Evolutionary conservation across 306 rosid species (phyloP).

Genomic region (Ormosia semicastrata): DNA sequence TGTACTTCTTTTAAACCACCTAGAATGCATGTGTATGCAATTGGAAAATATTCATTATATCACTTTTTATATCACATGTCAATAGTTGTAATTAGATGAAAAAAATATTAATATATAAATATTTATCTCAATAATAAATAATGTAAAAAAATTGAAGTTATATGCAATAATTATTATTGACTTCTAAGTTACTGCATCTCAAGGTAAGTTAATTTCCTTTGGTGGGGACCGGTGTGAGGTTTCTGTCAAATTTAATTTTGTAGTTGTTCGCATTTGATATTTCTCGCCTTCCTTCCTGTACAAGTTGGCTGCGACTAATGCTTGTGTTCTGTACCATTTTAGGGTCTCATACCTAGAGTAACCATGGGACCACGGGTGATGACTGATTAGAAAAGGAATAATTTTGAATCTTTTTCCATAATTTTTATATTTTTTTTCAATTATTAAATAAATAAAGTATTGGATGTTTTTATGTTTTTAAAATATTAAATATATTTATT

Average conservation of each 20-base stretch:
- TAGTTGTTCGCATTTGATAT: constrained; percentile 11
- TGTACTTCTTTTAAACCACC: neutral
- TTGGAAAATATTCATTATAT: too few species aligned
- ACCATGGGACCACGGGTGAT: neutral
- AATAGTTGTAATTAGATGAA: too few species aligned
- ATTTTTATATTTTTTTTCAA: too few species aligned
- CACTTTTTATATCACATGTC: too few species aligned
- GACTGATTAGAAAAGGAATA: neutral
- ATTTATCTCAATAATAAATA: too few species aligned
- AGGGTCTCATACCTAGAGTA: neutral
- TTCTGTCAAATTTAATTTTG: constrained; percentile 12
- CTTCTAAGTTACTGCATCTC: neutral
- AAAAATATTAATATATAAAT: too few species aligned
- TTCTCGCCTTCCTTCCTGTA: neutral
- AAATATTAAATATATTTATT: too few species aligned
- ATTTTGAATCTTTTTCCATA: too few species aligned
- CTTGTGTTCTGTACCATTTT: neutral
- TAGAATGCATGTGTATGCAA: neutral
- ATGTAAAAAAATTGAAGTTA: too few species aligned
- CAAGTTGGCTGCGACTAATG: neutral
- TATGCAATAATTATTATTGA: neutral
- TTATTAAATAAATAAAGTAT: too few species aligned
- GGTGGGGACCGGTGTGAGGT: constrained; percentile 12
- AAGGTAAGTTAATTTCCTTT: neutral
- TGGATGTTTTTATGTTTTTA: too few species aligned